Conservation (phyloP, 2,329 filamentous ascomycete genomes). For the Penicillium hordei region DNA sequence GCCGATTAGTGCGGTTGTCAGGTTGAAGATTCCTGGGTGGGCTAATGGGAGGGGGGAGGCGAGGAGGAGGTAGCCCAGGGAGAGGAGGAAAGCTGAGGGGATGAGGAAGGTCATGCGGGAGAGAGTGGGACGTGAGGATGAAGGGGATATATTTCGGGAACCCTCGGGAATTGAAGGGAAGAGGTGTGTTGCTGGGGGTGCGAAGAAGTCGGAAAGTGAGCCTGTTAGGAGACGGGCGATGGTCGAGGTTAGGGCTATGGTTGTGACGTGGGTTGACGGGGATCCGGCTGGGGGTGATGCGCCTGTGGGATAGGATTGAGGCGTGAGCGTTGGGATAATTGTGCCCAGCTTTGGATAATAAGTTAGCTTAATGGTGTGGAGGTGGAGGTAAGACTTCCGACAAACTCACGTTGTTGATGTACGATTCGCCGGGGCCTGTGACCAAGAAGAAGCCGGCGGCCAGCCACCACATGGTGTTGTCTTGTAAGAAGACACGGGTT, state of each 20-base stretch:
- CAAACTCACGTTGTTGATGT: constrained; percentile 76
- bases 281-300: constrained; percentile 57
- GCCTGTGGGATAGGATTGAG: constrained; percentile 55
- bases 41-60: constrained; percentile 77
- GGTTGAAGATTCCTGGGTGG: constrained; percentile 76
- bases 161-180: constrained; percentile 51
- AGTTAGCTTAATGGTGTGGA: background rate
- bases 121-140: constrained; percentile 52
- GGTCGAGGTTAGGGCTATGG: constrained; percentile 87
- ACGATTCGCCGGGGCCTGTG: constrained; percentile 92
- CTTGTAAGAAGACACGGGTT: constrained; percentile 77
- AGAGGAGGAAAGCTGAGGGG: constrained; percentile 70
- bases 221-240: constrained; percentile 87
- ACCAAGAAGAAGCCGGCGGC: constrained; percentile 89
- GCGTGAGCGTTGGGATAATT: constrained; percentile 81
- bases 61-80: constrained; percentile 72
- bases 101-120: constrained; percentile 81
- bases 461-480: constrained; percentile 95
- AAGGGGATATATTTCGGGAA: constrained; percentile 41
- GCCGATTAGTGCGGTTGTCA: constrained; percentile 80
- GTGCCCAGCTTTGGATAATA: constrained; percentile 64
- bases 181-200: constrained; percentile 63
- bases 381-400: background rate
- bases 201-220: constrained; percentile 82
- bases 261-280: constrained; percentile 82